Evolutionary conservation across 768 basidiomycete species (phyloP).

Genomic region (Pholiota microspora): DNA sequence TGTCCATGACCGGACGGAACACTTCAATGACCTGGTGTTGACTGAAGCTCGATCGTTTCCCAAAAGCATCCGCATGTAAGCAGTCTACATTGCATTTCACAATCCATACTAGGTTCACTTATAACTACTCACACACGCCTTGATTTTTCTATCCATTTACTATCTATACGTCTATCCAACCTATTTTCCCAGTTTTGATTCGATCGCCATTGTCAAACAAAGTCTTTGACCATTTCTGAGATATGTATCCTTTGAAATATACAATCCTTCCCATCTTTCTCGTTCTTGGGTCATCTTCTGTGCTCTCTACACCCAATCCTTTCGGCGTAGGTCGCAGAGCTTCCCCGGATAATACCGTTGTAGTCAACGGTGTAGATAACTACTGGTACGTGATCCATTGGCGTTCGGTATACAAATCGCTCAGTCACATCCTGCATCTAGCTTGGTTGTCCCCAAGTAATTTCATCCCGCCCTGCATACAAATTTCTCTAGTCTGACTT

Average conservation of each 20-base stretch:
- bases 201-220: not conserved
- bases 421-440: constrained; percentile 11
- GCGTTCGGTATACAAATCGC: not conserved
- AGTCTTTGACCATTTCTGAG: not conserved
- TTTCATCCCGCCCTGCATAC: not conserved
- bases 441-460: constrained; percentile 48
- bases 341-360: constrained; percentile 45
- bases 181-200: too few relatives aligned
- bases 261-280: not conserved
- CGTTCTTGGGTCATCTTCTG: not conserved
- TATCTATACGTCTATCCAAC: not conserved
- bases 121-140: too few relatives aligned
- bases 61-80: too few relatives aligned
- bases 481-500: not conserved
- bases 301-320: constrained; percentile 9
- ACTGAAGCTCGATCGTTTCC: too few relatives aligned
- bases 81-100: too few relatives aligned
- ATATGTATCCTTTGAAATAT: not conserved
- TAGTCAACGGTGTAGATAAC: constrained; percentile 37
- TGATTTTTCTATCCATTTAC: not conserved
- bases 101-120: too few relatives aligned
- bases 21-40: too few relatives aligned
- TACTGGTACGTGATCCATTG: constrained; percentile 39
- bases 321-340: constrained; percentile 9
- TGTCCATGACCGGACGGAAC: too few relatives aligned